phyloP scores from a whole-genome alignment of 2,329 filamentous ascomycete genomes.

The Apiospora phragmitis region DNA sequence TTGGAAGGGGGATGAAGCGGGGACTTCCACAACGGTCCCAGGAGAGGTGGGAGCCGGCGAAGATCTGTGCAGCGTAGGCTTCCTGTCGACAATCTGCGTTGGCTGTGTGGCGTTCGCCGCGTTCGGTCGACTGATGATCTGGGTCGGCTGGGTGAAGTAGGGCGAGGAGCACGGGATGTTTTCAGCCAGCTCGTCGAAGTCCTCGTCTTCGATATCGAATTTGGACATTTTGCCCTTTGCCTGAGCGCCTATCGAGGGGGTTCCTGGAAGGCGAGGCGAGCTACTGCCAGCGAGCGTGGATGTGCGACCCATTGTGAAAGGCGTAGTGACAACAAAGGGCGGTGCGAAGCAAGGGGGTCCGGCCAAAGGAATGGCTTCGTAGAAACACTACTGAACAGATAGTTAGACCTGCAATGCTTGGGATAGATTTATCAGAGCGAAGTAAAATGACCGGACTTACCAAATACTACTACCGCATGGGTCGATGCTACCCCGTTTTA shows the following conservation, averaged over 20 bases:
- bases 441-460: neutral
- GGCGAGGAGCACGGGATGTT: constrained; percentile 39
- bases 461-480: neutral
- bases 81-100: constrained; percentile 52
- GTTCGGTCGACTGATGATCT: constrained; percentile 22
- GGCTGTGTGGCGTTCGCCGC: constrained; percentile 52
- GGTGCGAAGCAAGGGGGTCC: neutral
- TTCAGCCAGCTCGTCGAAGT: constrained; percentile 50
- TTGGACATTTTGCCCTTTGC: constrained; percentile 17
- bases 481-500: neutral
- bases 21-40: constrained; percentile 67
- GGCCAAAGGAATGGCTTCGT: neutral
- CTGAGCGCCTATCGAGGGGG: constrained; percentile 16
- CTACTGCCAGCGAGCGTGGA: constrained; percentile 16
- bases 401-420: neutral
- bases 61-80: constrained; percentile 33
- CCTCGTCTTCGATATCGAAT: constrained; percentile 40
- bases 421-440: neutral
- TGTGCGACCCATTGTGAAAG: constrained; percentile 10
- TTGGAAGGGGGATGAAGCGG: constrained; percentile 80
- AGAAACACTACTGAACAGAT: neutral
- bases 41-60: constrained; percentile 43
- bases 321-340: constrained; percentile 1
- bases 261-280: constrained; percentile 18
- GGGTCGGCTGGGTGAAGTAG: constrained; percentile 49